phyloP scores from a whole-genome alignment of 352 stramenopile species.

The Pythium phragmiticola region DNA sequence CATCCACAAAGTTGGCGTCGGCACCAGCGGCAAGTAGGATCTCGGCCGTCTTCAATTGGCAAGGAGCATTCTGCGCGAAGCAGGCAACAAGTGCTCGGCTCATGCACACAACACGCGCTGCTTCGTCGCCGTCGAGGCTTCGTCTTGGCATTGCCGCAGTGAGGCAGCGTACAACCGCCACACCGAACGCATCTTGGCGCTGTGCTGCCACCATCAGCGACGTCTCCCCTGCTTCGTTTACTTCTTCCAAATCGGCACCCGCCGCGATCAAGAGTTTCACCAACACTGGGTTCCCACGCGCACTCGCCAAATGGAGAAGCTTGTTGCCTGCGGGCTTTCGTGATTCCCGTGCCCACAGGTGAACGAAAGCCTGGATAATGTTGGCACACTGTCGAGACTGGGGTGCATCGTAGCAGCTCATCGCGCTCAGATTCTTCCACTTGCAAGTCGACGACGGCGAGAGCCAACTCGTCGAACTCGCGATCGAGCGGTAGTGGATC shows the following conservation, averaged over 20 bases:
- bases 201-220: constrained; percentile 39
- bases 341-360: constrained; percentile 33
- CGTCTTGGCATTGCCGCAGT: constrained; percentile 13
- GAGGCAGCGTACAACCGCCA: constrained; percentile 34
- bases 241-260: constrained; percentile 32
- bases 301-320: constrained; percentile 45
- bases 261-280: constrained; percentile 39
- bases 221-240: constrained; percentile 33
- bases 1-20: constrained; percentile 27
- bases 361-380: constrained; percentile 54
- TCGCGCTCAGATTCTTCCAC: constrained; percentile 55
- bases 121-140: constrained; percentile 4
- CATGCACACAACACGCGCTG: neutral
- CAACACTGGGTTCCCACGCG: constrained; percentile 33
- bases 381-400: constrained; percentile 32
- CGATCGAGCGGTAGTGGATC: constrained; percentile 29
- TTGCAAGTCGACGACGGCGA: constrained; percentile 32
- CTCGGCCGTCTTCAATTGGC: constrained; percentile 43
- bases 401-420: constrained; percentile 47
- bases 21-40: constrained; percentile 39
- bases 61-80: constrained; percentile 34
- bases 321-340: constrained; percentile 27
- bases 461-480: constrained; percentile 27
- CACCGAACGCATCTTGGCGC: constrained; percentile 40
- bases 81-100: constrained; percentile 41